Base-by-base conservation (phyloP, 306 rosid species). In the Trichosanthes truncata region DNA sequence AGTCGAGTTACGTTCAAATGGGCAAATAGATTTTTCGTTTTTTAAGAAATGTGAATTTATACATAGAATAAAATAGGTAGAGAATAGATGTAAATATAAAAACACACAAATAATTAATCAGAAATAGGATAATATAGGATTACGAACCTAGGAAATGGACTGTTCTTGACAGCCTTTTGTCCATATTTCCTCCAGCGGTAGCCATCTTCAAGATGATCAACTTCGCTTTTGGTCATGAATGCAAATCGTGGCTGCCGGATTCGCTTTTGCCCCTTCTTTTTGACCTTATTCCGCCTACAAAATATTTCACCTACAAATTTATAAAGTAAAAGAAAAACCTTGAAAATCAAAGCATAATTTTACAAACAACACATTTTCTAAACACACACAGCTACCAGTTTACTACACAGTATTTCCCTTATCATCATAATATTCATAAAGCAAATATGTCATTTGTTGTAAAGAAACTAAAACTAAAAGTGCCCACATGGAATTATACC, bases 161-260 rank as follows among this genome's bases (percentile, higher is more conserved):
- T 95, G 81, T 95, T 90, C 86, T 95, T 95, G 26, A 95, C 98
- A 9, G 98, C 98, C 81, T 95, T 95, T 85, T 95, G 98, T 55
- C 98, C 98, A 88, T 95, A 95, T 84, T 95, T 95, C 77, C 98
- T 80, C 98, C 98, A 95, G 61, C 98, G 88, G 83, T 95, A 95
- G 76, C 98, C 98, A 83, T 95, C 98, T 82, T 95, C 98, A 60
- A 95, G 97, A 82, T 95, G 88, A 89, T 95, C 98, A 69, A 92
- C 89, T 84, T 95, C 97, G 72, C 97, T 95, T 85, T 95, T 95
- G 0, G 98, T 95, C 97, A 95, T 85, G 81, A 95, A 95, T 48
- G 97, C 98, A 86, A 92, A 87, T 80, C 98, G 85, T 7, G 90
- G 97, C 82, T 90, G 97, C 89, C 93, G 88, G 55, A 95, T 85